Evolutionary conservation across 768 basidiomycete species (phyloP).

Genomic region (Trametes sanguinea): DNA sequence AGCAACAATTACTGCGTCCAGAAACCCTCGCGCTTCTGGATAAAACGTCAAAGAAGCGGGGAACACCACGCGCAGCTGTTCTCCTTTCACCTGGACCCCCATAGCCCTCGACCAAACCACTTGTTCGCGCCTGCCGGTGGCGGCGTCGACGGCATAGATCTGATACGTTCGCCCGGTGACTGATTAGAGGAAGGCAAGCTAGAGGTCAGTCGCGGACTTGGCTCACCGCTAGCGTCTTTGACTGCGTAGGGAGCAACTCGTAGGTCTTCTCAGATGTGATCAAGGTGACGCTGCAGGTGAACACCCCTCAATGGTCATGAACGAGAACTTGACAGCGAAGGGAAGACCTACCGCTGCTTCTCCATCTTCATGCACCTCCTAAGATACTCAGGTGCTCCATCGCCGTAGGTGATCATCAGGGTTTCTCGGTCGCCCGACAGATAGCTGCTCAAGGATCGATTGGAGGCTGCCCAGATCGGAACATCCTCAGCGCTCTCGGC

Average conservation of each 20-base stretch:
- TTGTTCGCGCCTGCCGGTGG: not conserved
- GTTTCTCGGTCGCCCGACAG: not conserved
- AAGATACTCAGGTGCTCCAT: not conserved
- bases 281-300: constrained; percentile 4
- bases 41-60: constrained; percentile 7
- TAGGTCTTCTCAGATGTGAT: not conserved
- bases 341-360: constrained; percentile 1
- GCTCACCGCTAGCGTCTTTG: not conserved
- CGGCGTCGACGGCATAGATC: constrained; percentile 1
- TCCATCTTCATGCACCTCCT: not conserved
- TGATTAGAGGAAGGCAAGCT: not conserved
- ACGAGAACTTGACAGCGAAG: not conserved
- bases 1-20: constrained; percentile 4
- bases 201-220: not conserved
- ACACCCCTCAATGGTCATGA: not conserved
- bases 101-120: constrained; percentile 1
- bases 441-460: not conserved
- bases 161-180: not conserved
- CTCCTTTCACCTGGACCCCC: not conserved
- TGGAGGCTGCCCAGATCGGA: not conserved
- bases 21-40: constrained; percentile 1
- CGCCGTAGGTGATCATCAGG: constrained; percentile 1
- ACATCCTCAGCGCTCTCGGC: not conserved
- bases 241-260: not conserved
- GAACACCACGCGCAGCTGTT: constrained; percentile 2